Evolutionary conservation across 805 yeast genomes (phyloP).

Genomic region (Wickerhamiella kurtzmanii): DNA sequence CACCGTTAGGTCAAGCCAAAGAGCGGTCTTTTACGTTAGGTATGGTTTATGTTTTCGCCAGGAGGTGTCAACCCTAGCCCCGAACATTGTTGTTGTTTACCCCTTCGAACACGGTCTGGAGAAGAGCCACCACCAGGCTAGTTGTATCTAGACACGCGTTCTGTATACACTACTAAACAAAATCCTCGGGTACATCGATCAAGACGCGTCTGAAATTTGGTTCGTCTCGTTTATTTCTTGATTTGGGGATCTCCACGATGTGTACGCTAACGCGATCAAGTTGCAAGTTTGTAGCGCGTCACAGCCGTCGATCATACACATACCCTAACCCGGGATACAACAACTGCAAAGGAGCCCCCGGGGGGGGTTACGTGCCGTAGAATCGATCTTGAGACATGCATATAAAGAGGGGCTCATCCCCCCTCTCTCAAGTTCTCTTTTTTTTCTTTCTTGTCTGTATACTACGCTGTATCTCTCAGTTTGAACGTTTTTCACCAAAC

Average conservation of each 20-base stretch:
- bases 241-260: neutral
- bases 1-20: neutral
- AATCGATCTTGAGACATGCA: neutral
- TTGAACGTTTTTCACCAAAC: neutral
- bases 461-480: neutral
- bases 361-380: too few species aligned
- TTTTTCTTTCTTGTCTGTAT: too few species aligned
- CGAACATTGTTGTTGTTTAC: neutral
- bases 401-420: neutral
- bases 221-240: neutral
- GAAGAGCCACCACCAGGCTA: too few species aligned
- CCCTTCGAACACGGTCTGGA: constrained; percentile 1
- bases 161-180: too few species aligned
- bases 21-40: too few species aligned
- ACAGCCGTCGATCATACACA: neutral
- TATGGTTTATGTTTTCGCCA: neutral
- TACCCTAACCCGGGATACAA: neutral
- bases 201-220: neutral
- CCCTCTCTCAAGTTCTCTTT: neutral
- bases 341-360: too few species aligned
- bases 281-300: neutral
- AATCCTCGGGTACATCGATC: too few species aligned
- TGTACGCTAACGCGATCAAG: neutral
- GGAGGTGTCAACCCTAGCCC: neutral
- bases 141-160: too few species aligned